Evolutionary conservation across 177 flowering plant species (phyloP), one percentile per base, ranked within the genome.

Genomic region (Telopea speciosissima): DNA sequence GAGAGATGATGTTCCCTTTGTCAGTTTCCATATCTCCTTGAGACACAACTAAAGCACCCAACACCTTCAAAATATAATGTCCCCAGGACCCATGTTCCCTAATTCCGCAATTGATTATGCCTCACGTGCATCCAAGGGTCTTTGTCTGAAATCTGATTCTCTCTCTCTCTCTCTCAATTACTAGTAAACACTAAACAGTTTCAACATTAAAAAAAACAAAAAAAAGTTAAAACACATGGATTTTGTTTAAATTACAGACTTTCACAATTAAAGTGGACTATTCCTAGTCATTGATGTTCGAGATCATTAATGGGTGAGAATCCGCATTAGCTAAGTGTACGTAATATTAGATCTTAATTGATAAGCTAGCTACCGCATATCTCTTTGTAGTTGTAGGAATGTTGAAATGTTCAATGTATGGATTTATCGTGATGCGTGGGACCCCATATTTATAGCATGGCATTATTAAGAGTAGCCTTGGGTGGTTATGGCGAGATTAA

Each of bases 11-110:
- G 66, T 21, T 42, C 21, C 33, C 61, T 56, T 28, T 28, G n/a
- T 36, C 40, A 36, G 40, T 36, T 58, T 68, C 25, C 64, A 58
- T 52, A 24, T 21, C 23, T 13, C 14, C 70, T 11, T 28, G 45
- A 69, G 65, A 61, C 65, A 59, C 61, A 17, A 69, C 61, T 60
- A 24, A 61, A 40, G n/a, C 72, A 69, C 65, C 25, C 42, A 61
- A 61, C 10, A 24, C 16, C 68, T 19, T 54, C 60, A 49, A 36
- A 19, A n/a, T 45, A 45, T 49, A 36, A 3, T 44, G 45, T 45
- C 62, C 25, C 60, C 8, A n/a, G 22, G 67, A 45, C 67, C 40
- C 72, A 25, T 70, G 60, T 70, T 22, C 62, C 23, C 54, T 12
- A 49, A 49, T 49, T 49, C 14, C 4, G 14, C 19, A 12, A 49